Evolutionary conservation across 176 grass and related monocot genomes (phyloP).

Genomic region (Secale cereale): DNA sequence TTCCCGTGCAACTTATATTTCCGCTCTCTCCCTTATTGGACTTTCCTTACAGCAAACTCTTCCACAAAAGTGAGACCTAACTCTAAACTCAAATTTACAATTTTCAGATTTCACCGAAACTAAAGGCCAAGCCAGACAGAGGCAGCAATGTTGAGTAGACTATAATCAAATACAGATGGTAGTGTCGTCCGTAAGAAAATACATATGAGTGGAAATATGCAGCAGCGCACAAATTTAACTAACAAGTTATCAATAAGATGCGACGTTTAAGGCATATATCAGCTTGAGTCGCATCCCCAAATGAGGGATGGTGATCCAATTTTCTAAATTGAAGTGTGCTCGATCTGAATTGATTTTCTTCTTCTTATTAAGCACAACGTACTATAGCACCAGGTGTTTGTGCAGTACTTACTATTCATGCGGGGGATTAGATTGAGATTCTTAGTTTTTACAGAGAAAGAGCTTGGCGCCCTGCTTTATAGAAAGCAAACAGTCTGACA

Average conservation of each 20-base stretch:
- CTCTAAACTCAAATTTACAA: background rate
- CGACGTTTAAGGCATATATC: background rate
- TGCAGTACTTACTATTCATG: background rate
- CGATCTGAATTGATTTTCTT: background rate
- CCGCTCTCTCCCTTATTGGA: background rate
- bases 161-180: background rate
- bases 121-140: background rate
- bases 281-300: background rate
- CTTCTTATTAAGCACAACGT: background rate
- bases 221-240: slow-evolving; percentile 13
- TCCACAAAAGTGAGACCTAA: slow-evolving; percentile 27
- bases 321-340: background rate
- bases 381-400: background rate
- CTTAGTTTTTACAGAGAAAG: background rate
- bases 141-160: background rate
- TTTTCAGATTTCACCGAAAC: background rate
- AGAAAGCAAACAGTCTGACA: background rate
- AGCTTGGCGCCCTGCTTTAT: background rate
- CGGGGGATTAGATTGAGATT: background rate
- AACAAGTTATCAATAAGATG: slow-evolving; percentile 10
- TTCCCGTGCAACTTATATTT: background rate
- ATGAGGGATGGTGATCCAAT: background rate
- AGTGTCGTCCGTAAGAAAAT: background rate
- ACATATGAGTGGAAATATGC: background rate
- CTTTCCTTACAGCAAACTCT: slow-evolving; percentile 27